A percentile compares a stretch with the other conserved stretches of the same genome.
These are phyloP conservation scores for Apiospora rasikravindrae DNA, from an alignment of 2,329 filamentous ascomycete genomes.

Conservation along the genomic window DNA sequence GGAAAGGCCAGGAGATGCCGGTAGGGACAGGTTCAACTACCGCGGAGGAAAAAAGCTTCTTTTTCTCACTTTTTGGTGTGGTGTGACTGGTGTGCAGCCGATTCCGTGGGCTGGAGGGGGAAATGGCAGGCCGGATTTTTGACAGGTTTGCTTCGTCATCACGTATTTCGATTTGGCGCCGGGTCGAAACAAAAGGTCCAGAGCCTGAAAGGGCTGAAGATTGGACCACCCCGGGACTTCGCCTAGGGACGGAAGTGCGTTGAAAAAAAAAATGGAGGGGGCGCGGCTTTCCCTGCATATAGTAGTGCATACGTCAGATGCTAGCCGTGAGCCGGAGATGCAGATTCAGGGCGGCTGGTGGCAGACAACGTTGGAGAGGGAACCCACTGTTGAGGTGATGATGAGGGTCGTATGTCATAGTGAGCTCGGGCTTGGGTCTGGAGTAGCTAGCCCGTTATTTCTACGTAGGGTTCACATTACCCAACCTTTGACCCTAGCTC, in stretches of 20 bases:
- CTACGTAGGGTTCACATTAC: neutral
- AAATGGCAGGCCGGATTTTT: neutral
- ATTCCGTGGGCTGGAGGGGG: neutral
- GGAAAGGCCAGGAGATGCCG: neutral
- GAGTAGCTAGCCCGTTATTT: neutral
- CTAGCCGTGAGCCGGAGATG: neutral
- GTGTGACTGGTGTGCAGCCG: neutral
- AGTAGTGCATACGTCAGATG: neutral
- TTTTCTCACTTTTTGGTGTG: neutral
- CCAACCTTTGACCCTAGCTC: neutral
- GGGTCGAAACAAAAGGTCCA: neutral
- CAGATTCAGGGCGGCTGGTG: neutral
- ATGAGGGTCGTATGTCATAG: slow-evolving; percentile 1
- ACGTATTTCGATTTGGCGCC: neutral
- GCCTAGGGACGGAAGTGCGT: neutral
- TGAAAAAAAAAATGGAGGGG: neutral
- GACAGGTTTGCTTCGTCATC: neutral
- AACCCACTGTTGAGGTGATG: slow-evolving; percentile 10
- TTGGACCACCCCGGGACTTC: neutral
- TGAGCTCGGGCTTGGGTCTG: slow-evolving; percentile 1
- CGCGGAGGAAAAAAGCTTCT: neutral
- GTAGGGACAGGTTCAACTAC: neutral
- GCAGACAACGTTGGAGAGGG: neutral
- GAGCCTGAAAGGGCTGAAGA: neutral
- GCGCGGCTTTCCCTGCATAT: neutral